These are phyloP conservation scores for Laetiporus sulphureus DNA, from an alignment of 1,284 basidiomycete species.

Conservation along the genomic window DNA sequence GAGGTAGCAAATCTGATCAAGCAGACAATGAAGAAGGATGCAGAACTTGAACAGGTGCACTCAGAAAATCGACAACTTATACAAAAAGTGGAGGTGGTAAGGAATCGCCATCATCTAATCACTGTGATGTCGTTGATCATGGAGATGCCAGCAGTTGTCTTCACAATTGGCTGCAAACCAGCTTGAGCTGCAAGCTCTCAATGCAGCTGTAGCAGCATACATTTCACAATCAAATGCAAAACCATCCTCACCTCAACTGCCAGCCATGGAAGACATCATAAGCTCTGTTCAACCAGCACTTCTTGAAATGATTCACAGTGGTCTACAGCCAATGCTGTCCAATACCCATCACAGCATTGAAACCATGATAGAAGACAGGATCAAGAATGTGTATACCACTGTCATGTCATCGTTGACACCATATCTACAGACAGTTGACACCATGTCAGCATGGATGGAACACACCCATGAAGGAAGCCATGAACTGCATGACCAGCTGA, in stretches of 20 bases:
- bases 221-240: slow-evolving; percentile 22
- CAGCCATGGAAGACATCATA: slow-evolving; percentile 36
- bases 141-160: neutral
- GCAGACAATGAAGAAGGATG: slow-evolving; percentile 22
- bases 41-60: slow-evolving; percentile 21
- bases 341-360: slow-evolving; percentile 31
- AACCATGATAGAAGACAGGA: slow-evolving; percentile 30
- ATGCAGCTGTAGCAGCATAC: slow-evolving; percentile 33
- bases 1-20: slow-evolving; percentile 33
- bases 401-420: too few relatives aligned
- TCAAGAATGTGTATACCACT: slow-evolving; percentile 30
- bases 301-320: slow-evolving; percentile 30
- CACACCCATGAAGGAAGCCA: slow-evolving; percentile 5
- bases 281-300: slow-evolving; percentile 34
- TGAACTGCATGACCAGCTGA: too few relatives aligned
- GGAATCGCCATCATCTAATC: too few relatives aligned
- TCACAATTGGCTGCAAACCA: slow-evolving; percentile 7
- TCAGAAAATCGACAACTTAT: slow-evolving; percentile 13
- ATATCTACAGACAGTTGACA: slow-evolving; percentile 24
- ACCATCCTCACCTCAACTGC: slow-evolving; percentile 16
- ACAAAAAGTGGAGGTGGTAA: slow-evolving; percentile 23
- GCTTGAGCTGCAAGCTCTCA: slow-evolving; percentile 31
- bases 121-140: neutral
- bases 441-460: slow-evolving; percentile 21
- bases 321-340: slow-evolving; percentile 31